Evolutionary conservation across 1,284 basidiomycete species (phyloP).

Genomic region (Ustilago nuda): DNA sequence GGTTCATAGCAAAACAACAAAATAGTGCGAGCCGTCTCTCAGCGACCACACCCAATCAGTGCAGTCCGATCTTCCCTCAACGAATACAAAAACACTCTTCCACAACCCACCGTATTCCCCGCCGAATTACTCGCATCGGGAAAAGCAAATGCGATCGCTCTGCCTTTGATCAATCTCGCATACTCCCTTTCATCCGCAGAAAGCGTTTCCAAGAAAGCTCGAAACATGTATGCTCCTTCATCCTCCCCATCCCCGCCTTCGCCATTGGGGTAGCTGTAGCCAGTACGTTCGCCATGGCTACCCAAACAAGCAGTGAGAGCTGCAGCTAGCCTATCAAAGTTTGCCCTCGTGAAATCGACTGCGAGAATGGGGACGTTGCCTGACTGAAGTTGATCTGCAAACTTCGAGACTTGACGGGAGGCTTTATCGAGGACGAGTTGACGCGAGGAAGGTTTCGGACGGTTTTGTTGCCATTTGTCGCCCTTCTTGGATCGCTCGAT

Average conservation of each 20-base stretch:
- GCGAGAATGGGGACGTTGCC: conserved; percentile 61
- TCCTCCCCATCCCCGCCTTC: conserved; percentile 23
- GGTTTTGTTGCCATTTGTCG: conserved; percentile 53
- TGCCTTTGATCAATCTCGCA: conserved; percentile 40
- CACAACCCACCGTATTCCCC: conserved; percentile 25
- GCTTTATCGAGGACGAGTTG: conserved; percentile 62
- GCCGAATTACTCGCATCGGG: conserved; percentile 37
- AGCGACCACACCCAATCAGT: conserved; percentile 45
- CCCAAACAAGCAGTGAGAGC: conserved; percentile 48
- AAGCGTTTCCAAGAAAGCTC: conserved; percentile 50
- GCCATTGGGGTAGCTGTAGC: not conserved
- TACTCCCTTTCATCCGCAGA: conserved; percentile 63
- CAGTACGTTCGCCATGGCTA: conserved; percentile 27
- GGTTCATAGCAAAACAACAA: not conserved
- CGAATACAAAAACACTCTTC: conserved; percentile 54
- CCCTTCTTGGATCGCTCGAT: conserved; percentile 51
- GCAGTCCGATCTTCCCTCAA: conserved; percentile 51
- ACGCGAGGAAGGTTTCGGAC: conserved; percentile 47
- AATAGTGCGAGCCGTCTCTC: too few species aligned
- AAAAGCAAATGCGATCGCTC: conserved; percentile 44
- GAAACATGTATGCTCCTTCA: conserved; percentile 49
- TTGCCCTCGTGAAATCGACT: conserved; percentile 55
- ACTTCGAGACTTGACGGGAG: conserved; percentile 48
- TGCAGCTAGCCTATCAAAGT: conserved; percentile 51
- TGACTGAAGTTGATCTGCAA: conserved; percentile 51